Evolutionary conservation across 345 rosid genomes (phyloP).

Genomic region (Brassica cretica): DNA sequence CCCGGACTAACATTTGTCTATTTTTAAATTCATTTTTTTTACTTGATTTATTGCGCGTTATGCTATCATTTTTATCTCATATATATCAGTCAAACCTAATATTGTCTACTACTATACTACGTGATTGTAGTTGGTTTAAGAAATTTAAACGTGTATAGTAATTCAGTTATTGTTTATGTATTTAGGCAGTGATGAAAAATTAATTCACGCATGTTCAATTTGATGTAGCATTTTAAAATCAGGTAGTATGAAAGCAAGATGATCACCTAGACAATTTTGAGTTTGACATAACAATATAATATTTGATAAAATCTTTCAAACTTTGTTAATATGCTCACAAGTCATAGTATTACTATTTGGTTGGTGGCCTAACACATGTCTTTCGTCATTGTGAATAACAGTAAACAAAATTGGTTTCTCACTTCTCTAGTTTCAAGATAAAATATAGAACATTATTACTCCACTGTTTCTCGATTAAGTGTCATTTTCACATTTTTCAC

Average conservation of each 20-base stretch:
- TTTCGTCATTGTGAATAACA: constrained; percentile 27
- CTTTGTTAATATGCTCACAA: constrained; percentile 29
- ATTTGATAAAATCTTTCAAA: background rate
- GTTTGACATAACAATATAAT: constrained; percentile 30
- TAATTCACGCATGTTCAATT: constrained; percentile 9
- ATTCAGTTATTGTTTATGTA: background rate
- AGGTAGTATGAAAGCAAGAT: constrained; percentile 29
- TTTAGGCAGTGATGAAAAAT: background rate
- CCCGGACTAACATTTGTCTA: too few species aligned
- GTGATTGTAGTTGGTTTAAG: background rate
- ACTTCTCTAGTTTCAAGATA: constrained; percentile 27
- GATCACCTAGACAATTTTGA: constrained; percentile 32
- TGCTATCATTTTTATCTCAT: too few species aligned
- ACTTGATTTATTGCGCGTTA: too few species aligned
- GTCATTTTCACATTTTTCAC: too few species aligned
- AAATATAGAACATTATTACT: background rate
- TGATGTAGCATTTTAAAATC: background rate
- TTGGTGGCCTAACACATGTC: constrained; percentile 43
- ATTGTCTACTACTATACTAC: background rate
- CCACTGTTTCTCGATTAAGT: too few species aligned
- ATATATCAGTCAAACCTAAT: background rate
- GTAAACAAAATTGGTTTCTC: constrained; percentile 36
- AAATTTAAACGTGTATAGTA: background rate
- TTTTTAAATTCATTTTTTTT: too few species aligned
- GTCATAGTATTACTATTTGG: constrained; percentile 34